Percentiles rank a stretch among this genome's conserved stretches.
phyloP scores from a whole-genome alignment of 495 filamentous ascomycete species.

The Entonaema liquescens region DNA sequence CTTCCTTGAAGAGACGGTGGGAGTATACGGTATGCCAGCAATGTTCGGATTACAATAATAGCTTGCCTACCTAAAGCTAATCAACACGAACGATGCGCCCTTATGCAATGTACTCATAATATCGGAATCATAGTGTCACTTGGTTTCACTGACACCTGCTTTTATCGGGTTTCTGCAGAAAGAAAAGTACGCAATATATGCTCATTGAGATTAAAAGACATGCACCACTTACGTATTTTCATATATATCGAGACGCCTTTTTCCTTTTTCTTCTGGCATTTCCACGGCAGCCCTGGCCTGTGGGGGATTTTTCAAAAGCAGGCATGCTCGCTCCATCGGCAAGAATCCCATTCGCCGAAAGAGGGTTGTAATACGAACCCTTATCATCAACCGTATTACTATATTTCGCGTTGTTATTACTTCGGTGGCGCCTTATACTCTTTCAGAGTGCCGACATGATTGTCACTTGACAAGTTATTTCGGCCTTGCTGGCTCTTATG shows the following conservation, averaged over 20 bases:
- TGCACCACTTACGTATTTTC: slow-evolving; percentile 1
- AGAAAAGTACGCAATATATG: background rate
- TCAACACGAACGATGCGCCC: background rate
- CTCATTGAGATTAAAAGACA: background rate
- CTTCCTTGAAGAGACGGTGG: background rate
- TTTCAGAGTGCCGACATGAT: background rate
- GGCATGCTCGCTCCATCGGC: slow-evolving; percentile 18
- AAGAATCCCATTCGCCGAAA: slow-evolving; percentile 35
- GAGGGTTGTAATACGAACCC: slow-evolving; percentile 22
- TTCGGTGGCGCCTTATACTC: background rate
- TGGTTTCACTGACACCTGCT: background rate
- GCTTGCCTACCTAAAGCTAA: slow-evolving; percentile 11
- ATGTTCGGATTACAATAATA: background rate
- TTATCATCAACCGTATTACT: slow-evolving; percentile 16
- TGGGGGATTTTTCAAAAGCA: slow-evolving; percentile 17
- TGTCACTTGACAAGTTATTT: background rate
- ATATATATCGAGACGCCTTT: background rate
- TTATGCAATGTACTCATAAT: background rate
- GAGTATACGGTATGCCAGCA: background rate
- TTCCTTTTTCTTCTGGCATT: slow-evolving; percentile 7
- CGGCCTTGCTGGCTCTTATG: background rate
- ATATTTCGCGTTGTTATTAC: slow-evolving; percentile 13
- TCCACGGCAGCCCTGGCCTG: slow-evolving; percentile 23
- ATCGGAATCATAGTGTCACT: background rate
- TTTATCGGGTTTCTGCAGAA: slow-evolving; percentile 12